These are phyloP conservation scores for Adiantum capillusveneris DNA, from an alignment of 75 land plant species.

Conservation along the genomic window DNA sequence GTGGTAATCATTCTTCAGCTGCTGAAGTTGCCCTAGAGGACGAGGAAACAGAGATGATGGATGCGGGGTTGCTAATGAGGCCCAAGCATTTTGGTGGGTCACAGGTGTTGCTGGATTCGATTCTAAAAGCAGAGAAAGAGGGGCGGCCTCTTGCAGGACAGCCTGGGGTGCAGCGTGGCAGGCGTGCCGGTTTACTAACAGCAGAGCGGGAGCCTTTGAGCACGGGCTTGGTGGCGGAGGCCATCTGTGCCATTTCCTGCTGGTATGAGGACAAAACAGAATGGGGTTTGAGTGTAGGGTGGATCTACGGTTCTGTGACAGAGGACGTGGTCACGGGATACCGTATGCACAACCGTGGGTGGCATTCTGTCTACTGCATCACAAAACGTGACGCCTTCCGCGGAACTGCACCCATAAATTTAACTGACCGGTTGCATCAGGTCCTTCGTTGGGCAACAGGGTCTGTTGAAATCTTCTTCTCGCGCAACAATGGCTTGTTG, in stretches of 20 bases:
- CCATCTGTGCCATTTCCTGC: constrained; percentile 45
- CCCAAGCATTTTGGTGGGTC: constrained; percentile 54
- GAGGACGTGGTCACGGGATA: constrained; percentile 82
- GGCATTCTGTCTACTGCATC: constrained; percentile 73
- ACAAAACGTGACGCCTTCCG: constrained; percentile 69
- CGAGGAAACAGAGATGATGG: constrained; percentile 9
- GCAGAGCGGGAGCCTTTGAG: constrained; percentile 37
- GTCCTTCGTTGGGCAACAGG: constrained; percentile 74
- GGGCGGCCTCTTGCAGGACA: constrained; percentile 46
- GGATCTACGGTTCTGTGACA: constrained; percentile 29
- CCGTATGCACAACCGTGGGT: constrained; percentile 80
- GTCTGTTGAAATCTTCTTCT: constrained; percentile 69
- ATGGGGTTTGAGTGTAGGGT: constrained; percentile 65
- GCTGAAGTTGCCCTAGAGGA: neutral
- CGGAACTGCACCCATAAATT: constrained; percentile 74
- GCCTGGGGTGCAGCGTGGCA: constrained; percentile 37
- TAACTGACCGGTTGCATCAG: constrained; percentile 73
- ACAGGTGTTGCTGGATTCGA: constrained; percentile 31
- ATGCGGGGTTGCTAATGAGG: constrained; percentile 2
- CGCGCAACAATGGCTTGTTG: constrained; percentile 52
- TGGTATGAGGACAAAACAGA: constrained; percentile 55
- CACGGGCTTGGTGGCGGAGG: constrained; percentile 43
- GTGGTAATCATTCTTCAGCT: neutral
- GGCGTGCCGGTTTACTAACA: constrained; percentile 38
- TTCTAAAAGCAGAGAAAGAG: constrained; percentile 48